Percentiles rank a stretch among this genome's conserved stretches.
phyloP scores from a whole-genome alignment of 2,329 filamentous ascomycete genomes.

The Fusarium pseudograminearum region DNA sequence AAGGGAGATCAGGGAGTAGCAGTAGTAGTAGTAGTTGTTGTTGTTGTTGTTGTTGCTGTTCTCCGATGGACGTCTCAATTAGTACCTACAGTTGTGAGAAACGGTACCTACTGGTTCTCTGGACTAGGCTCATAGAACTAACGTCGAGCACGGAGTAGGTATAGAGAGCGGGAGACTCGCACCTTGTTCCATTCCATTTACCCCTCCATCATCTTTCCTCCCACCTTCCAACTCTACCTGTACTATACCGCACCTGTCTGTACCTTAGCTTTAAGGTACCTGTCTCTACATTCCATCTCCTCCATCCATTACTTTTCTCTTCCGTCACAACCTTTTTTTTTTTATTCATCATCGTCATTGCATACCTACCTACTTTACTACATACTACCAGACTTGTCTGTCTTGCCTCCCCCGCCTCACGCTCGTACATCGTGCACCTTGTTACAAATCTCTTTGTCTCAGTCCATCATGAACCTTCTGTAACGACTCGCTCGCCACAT shows the following conservation, averaged over 20 bases:
- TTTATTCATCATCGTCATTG: conserved; percentile 22
- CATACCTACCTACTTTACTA: neutral
- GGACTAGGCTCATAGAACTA: neutral
- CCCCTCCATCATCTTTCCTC: conserved; percentile 27
- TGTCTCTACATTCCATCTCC: conserved; percentile 29
- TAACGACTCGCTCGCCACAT: conserved; percentile 40
- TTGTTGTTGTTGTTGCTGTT: neutral
- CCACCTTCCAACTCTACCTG: conserved; percentile 6
- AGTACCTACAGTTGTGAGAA: neutral
- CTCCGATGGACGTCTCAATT: neutral
- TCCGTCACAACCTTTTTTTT: conserved; percentile 20
- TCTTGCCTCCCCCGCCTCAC: conserved; percentile 14
- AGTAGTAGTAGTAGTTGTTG: neutral
- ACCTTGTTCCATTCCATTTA: conserved; percentile 23
- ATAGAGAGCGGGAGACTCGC: neutral
- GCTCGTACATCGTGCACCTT: neutral
- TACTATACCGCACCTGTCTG: conserved; percentile 3
- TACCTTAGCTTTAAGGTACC: conserved; percentile 23
- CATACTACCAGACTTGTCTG: neutral
- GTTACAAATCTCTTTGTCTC: conserved; percentile 26
- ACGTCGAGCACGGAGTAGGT: neutral
- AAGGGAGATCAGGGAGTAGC: neutral
- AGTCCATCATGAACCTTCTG: conserved; percentile 41
- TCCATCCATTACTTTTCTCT: conserved; percentile 24
- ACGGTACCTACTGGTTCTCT: neutral